Base-by-base conservation (phyloP, 1,284 basidiomycete species). In the Cryptococcus depauperatus region DNA sequence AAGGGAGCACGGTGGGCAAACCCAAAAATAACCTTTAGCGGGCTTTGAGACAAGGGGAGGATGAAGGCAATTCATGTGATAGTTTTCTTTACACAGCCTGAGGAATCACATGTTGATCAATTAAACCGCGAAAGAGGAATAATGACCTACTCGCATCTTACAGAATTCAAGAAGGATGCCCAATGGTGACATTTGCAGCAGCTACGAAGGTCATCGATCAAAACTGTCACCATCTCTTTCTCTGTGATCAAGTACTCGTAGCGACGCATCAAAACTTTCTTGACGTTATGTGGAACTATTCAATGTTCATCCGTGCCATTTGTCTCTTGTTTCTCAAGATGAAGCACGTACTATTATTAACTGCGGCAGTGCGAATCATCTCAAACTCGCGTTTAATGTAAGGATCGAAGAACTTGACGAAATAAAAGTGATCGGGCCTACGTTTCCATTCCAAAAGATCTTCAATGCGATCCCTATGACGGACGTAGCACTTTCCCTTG, bases 321-420 rank as follows among this genome's bases (percentile, higher is more conserved):
- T 13, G 23, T 13, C 18, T 18, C 34, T 18, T 9, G 2, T 18
- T 13, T 7, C 1, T 37, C 19, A 7, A 2, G 13, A 6, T 9
- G 7, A 21, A 16, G 3, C 3, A 79, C 88, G 61, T 66, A 95
- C 90, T 76, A 69, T 98, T 98, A 57, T 83, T 80, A 47, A 95
- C 82, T 61, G 84, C 85, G 38, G 79, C 79, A 22, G 88, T 82
- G 44, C 86, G 83, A 48, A 98, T 82, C 56, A 97, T 85, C 69
- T 98, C 95, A 72, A 93, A 96, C 72, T 95, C 93, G 68, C 90
- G 87, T 74, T 95, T 92, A 70, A 96, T 88, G 73, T 96, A 97
- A 37, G 92, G 88, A 73, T 98, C 93, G 68, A 91, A 96, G 47
- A 93, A 77, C 57, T 86, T 83, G 58, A 82, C 82, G 74, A 90